These are phyloP conservation scores for Ascochyta fabae DNA, from an alignment of 2,329 filamentous ascomycete species.

Conservation along the genomic window DNA sequence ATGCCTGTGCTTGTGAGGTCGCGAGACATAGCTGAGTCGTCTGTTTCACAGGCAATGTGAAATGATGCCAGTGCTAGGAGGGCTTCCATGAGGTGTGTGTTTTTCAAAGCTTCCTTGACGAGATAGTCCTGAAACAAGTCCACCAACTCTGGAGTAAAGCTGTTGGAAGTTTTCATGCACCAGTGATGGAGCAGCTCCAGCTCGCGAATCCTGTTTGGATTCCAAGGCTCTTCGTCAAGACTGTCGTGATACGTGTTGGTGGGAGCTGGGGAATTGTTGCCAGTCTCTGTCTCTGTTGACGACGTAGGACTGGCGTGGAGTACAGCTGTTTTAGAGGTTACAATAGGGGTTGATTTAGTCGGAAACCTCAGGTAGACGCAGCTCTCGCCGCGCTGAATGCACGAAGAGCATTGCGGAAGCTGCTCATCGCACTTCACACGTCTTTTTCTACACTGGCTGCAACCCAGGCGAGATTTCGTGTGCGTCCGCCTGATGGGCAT, in stretches of 20 bases:
- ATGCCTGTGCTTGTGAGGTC: conserved; percentile 13
- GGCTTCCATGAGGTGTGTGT: conserved; percentile 25
- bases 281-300: not conserved
- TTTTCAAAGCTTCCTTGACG: conserved; percentile 15
- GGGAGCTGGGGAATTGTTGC: not conserved
- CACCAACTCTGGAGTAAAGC: conserved; percentile 15
- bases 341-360: not conserved
- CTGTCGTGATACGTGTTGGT: not conserved
- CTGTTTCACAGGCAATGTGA: conserved; percentile 17
- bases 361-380: conserved; percentile 16
- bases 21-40: conserved; percentile 4
- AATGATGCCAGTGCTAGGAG: conserved; percentile 20
- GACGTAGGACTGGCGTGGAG: not conserved
- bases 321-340: not conserved
- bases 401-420: conserved; percentile 14
- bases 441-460: conserved; percentile 21
- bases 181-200: conserved; percentile 22
- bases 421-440: conserved; percentile 24
- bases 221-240: not conserved
- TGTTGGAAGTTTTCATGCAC: conserved; percentile 17
- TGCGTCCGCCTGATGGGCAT: conserved; percentile 20
- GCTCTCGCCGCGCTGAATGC: conserved; percentile 11
- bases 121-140: conserved; percentile 18
- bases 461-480: conserved; percentile 22
- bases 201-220: conserved; percentile 11